These are phyloP conservation scores for Metschnikowia vanudenii DNA, from an alignment of 805 yeast species.

Conservation along the genomic window DNA sequence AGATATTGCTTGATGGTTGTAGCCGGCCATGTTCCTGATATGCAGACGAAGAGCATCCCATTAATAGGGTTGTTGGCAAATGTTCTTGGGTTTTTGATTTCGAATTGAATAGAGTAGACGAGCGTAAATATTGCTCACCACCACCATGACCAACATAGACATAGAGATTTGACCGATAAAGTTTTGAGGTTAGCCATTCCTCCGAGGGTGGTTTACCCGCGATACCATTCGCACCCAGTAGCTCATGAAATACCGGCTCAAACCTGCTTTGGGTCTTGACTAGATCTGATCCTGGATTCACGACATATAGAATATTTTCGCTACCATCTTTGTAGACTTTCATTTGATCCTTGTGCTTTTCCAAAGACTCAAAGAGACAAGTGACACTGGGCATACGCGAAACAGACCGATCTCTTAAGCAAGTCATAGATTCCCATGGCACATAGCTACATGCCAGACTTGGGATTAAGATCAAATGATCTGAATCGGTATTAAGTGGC, in stretches of 20 bases:
- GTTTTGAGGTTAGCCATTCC: slow-evolving; percentile 42
- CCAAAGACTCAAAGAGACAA: slow-evolving; percentile 41
- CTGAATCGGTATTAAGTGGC: slow-evolving; percentile 6
- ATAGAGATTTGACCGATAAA: slow-evolving; percentile 48
- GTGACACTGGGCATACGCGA: slow-evolving; percentile 71
- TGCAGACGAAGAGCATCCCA: slow-evolving; percentile 91
- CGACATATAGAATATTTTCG: slow-evolving; percentile 45
- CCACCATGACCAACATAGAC: slow-evolving; percentile 95
- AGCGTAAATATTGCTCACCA: slow-evolving; percentile 77
- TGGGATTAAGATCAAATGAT: slow-evolving; percentile 69
- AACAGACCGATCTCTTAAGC: slow-evolving; percentile 52
- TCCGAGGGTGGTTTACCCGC: slow-evolving; percentile 59
- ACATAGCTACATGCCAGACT: slow-evolving; percentile 63
- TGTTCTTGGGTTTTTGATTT: slow-evolving; percentile 30
- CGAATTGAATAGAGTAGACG: slow-evolving; percentile 43
- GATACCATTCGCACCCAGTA: slow-evolving; percentile 51
- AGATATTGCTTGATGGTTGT: slow-evolving; percentile 74
- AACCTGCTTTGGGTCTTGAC: slow-evolving; percentile 61
- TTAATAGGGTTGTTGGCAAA: slow-evolving; percentile 61
- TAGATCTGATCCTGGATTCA: slow-evolving; percentile 85
- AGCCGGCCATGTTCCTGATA: slow-evolving; percentile 56
- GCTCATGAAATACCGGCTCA: slow-evolving; percentile 38
- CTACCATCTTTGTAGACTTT: slow-evolving; percentile 1
- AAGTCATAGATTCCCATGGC: slow-evolving; percentile 88
- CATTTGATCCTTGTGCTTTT: slow-evolving; percentile 6